Conservation (phyloP, 306 rosid species). For the Citrullus mucosospermus region DNA sequence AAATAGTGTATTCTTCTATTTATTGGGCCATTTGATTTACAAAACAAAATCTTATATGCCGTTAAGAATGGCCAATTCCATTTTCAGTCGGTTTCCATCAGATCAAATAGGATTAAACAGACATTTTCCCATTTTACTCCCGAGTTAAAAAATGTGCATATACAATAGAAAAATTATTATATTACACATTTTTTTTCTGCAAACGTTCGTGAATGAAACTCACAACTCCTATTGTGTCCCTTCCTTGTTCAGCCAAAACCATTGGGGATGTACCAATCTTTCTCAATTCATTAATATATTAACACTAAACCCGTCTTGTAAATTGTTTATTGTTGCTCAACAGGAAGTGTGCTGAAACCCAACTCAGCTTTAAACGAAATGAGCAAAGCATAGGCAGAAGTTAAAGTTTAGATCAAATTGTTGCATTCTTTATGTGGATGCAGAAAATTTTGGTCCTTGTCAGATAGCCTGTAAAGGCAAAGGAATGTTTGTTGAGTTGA, state of each 20-base stretch:
- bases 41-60: neutral
- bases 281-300: neutral
- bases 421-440: neutral
- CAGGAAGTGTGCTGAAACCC: neutral
- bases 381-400: neutral
- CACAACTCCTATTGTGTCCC: neutral
- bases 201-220: neutral
- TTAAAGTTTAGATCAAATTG: neutral
- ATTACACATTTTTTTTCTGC: neutral
- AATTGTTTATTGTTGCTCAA: neutral
- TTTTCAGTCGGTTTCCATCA: neutral
- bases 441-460: neutral
- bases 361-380: neutral
- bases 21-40: neutral
- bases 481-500: neutral
- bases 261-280: neutral
- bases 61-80: neutral
- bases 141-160: neutral
- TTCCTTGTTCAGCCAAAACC: neutral
- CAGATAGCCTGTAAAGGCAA: neutral
- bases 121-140: neutral
- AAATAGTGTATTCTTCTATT: neutral
- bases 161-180: neutral
- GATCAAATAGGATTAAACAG: neutral
- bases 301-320: neutral